Base-by-base conservation (phyloP, 139 green algal species). In the Chlorella sp. region DNA sequence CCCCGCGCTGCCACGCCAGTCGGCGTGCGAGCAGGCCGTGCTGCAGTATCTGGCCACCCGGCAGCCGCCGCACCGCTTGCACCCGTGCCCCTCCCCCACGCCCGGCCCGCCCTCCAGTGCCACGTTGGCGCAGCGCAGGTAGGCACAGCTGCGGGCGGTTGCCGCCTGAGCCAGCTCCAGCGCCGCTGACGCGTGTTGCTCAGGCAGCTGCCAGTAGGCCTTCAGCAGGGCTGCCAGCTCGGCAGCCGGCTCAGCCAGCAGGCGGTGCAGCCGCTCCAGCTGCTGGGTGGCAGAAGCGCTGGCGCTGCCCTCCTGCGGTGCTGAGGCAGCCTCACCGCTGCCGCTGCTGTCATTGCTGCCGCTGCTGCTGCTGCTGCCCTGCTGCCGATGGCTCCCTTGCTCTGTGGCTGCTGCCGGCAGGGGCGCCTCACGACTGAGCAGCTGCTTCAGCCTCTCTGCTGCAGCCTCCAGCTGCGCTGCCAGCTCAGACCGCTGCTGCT, bases 1-100 rank as follows among this genome's bases (percentile, higher is more conserved):
- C 36, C 36, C 77, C 48, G 48, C 9, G 48, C 48, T 57, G 36
- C 26, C 73, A 9, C 32, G n/a, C 77, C 34, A 40, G n/a, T 83
- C 36, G 36, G 77, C 77, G 61, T 83, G 77, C 36, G 77, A 57
- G 36, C 77, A 83, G 34, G 36, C 36, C 3, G 36, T 83, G 77
- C 36, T 28, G 75, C 77, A 83, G 15, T 83, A 83, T 37, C 77
- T 57, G 32, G 22, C 77, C 77, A 60, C 77, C 36, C 77, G 36
- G 36, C 77, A 83, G 36, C 77, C 77, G 34, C 34, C 36, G 77
- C 77, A 83, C 36, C 36, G 34, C 77, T 83, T 83, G 77, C 77
- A 57, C 37, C 77, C 77, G 39, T 21, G 12, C 32, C 77, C 77
- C 77, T 83, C 34, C 32, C 36, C 36, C 3, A 37, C 77, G 22